Percentiles rank a stretch among this genome's conserved stretches.
These are phyloP conservation scores for Aphanomyces invadans DNA, from an alignment of 352 stramenopile species.

Conservation along the genomic window DNA sequence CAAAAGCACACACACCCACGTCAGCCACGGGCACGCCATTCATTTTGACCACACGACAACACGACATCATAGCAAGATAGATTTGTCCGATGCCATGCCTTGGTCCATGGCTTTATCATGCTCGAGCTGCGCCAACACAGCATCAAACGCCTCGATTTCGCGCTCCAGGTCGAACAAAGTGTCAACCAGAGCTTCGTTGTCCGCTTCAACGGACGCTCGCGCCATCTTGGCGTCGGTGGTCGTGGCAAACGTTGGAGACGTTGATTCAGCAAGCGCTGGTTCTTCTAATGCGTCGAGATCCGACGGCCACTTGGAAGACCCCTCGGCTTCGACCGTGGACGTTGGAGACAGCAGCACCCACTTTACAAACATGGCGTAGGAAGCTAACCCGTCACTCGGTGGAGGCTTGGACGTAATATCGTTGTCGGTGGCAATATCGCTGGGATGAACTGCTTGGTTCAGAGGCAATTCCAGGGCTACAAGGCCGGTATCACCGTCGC, in stretches of 20 bases:
- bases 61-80: neutral
- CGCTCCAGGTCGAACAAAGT: slow-evolving; percentile 11
- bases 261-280: neutral
- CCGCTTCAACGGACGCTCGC: neutral
- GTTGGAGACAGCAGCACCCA: slow-evolving; percentile 18
- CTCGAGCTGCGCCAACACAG: neutral
- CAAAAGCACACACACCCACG: neutral
- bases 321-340: neutral
- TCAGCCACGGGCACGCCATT: neutral
- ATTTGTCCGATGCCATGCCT: neutral
- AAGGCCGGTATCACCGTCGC: too few species aligned
- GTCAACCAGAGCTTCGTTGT: slow-evolving; percentile 3
- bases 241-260: too few species aligned
- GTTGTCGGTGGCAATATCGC: too few species aligned
- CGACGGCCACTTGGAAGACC: neutral
- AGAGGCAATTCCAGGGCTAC: too few species aligned
- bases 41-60: too few species aligned
- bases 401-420: too few species aligned
- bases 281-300: slow-evolving; percentile 16
- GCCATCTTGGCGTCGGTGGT: neutral
- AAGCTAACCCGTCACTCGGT: slow-evolving; percentile 11
- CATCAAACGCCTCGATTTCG: slow-evolving; percentile 2
- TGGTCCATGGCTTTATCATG: neutral
- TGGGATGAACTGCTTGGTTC: too few species aligned
- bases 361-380: slow-evolving; percentile 20